Evolutionary conservation across 768 basidiomycete species (phyloP).

Genomic region (Termitomyces sp.): DNA sequence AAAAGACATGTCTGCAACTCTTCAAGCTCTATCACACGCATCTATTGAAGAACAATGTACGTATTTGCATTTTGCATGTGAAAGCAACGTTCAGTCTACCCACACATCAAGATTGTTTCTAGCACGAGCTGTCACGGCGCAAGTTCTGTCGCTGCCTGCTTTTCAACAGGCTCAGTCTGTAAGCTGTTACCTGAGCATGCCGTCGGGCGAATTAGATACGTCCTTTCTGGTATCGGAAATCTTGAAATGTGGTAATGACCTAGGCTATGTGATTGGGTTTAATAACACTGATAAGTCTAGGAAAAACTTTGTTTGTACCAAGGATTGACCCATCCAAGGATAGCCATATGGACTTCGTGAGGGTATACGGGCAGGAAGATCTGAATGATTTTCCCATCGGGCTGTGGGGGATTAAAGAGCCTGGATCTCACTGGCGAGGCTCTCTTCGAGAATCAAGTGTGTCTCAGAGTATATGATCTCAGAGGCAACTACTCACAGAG

Average conservation of each 20-base stretch:
- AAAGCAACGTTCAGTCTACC: background rate
- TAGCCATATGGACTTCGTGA: conserved; percentile 61
- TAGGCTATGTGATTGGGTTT: background rate
- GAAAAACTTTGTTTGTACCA: conserved; percentile 66
- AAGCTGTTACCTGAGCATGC: conserved; percentile 83
- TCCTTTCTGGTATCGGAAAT: conserved; percentile 43
- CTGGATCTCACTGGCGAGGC: conserved; percentile 37
- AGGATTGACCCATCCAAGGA: conserved; percentile 41
- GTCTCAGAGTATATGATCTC: conserved; percentile 9
- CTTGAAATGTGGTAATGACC: conserved; percentile 44
- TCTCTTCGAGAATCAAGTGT: conserved; percentile 46
- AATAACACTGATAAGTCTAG: conserved; percentile 26
- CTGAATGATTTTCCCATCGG: conserved; percentile 51
- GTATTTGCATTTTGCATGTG: conserved; percentile 4
- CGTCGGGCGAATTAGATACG: conserved; percentile 64
- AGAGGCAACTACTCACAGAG: background rate
- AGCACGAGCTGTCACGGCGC: conserved; percentile 44
- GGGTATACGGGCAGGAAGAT: conserved; percentile 55
- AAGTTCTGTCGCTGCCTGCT: conserved; percentile 43
- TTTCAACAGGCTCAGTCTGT: conserved; percentile 46
- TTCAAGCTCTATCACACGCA: conserved; percentile 37
- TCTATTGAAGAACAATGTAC: conserved; percentile 60
- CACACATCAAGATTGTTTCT: background rate
- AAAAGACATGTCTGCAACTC: conserved; percentile 37
- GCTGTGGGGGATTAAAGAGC: conserved; percentile 75